These are phyloP conservation scores for Cicer arietinum DNA, from an alignment of 306 rosid genomes.

Conservation along the genomic window DNA sequence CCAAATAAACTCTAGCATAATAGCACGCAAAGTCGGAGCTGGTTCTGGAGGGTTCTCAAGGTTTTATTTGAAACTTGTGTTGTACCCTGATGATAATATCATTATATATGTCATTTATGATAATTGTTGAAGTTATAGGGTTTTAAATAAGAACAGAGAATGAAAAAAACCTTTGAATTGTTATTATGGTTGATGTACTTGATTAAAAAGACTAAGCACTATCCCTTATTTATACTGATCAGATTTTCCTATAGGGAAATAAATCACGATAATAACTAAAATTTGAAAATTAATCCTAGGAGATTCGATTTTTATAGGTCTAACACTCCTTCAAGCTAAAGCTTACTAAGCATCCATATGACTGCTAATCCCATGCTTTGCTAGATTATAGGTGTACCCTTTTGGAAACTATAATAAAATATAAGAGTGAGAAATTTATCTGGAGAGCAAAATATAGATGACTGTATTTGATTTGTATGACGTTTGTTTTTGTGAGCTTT, in stretches of 20 bases:
- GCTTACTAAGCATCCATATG: background rate
- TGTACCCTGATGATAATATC: constrained; percentile 16
- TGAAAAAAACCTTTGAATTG: background rate
- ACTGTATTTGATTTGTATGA: constrained; percentile 29
- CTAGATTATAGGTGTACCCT: background rate
- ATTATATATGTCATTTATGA: constrained; percentile 9
- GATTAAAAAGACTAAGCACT: background rate
- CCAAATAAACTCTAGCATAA: constrained; percentile 73
- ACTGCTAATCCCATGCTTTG: no score
- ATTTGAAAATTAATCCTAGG: background rate
- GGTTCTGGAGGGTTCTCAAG: constrained; percentile 99
- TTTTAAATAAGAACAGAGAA: constrained; percentile 9
- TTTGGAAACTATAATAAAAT: background rate
- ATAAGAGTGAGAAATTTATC: no score
- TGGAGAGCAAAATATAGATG: no score
- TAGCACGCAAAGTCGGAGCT: constrained; percentile 84
- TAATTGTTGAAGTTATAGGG: constrained; percentile 1
- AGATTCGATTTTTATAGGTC: background rate
- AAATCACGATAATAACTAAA: background rate
- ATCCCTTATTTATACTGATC: background rate
- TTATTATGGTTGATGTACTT: background rate
- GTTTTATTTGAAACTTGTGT: constrained; percentile 51
- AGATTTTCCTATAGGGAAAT: background rate
- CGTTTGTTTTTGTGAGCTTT: background rate
- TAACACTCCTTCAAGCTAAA: background rate